Base-by-base conservation (phyloP, 1,284 basidiomycete species). In the Apiotrichum mycotoxinovorans region DNA sequence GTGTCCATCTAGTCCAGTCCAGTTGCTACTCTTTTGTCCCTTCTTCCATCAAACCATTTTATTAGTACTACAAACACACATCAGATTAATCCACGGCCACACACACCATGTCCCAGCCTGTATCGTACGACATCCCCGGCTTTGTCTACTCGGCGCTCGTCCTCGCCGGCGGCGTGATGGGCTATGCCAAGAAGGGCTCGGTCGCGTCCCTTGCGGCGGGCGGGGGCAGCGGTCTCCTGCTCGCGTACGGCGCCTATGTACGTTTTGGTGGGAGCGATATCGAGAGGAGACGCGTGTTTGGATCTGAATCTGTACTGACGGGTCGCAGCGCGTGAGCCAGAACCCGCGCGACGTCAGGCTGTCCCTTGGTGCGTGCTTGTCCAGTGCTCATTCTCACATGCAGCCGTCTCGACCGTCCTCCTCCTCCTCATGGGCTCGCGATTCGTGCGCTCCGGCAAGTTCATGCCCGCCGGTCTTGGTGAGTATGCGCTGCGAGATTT, bases 391-490 rank as follows among this genome's bases (percentile, higher is more conserved):
- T 37, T 18, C 40, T 38, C 4, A 41, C 30, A 8, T n/a, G 10
- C 52, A 72, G 70, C 42, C 30, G 65, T 66, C 30, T 57, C 69
- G 15, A 47, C 55, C 1, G 20, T 60, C 23, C 56, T 72, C 14
- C 58, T 60, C 25, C 26, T 64, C 11, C 26, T 71, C 37, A 73
- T 74, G 71, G 62, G 66, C 23, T 61, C 56, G 40, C 58, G 68
- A 20, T 69, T 71, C 57, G 42, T 60, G 17, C 61, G 63, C 52
- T 64, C 65, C 37, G 54, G 66, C 43, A 74, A 74, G 63, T 72
- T 74, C 52, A 73, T 73, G 70, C 73, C 73, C 14, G 70, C 73
- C 11, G 73, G 73, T 42, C 51, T 74, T 52, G 65, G 72, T 72
- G 51, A 62, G 71, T 67, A 17, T 3, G n/a, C n/a, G n/a, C n/a